A percentile compares a stretch with the other conserved stretches of the same genome.
phyloP scores from a whole-genome alignment of 768 basidiomycete species.

The Cystobasidium ongulense region DNA sequence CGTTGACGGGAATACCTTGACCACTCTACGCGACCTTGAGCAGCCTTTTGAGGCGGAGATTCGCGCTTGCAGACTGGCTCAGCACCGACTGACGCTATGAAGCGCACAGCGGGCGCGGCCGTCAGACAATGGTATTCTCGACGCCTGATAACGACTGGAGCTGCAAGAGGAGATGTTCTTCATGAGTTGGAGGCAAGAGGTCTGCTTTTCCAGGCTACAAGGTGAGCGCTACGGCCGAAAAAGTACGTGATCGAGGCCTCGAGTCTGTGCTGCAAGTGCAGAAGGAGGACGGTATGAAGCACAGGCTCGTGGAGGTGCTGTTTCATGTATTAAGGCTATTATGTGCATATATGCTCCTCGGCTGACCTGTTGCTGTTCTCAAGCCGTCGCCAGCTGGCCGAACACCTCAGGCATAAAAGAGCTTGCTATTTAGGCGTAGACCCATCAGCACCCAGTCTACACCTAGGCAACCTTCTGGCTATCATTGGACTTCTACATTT shows the following conservation, averaged over 20 bases:
- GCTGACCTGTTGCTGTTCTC: background rate
- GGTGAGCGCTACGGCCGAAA: slow-evolving; percentile 5
- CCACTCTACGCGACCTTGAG: background rate
- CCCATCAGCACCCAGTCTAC: slow-evolving; percentile 79
- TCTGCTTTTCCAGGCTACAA: slow-evolving; percentile 3
- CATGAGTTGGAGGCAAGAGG: slow-evolving; percentile 15
- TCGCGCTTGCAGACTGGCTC: background rate
- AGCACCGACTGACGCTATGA: background rate
- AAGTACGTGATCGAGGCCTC: background rate
- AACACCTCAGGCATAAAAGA: slow-evolving; percentile 37
- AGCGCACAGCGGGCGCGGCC: background rate
- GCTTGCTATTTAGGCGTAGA: slow-evolving; percentile 82
- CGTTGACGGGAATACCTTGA: no score
- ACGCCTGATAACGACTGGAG: background rate
- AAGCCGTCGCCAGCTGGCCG: background rate
- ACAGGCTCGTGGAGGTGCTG: background rate
- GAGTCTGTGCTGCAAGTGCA: background rate
- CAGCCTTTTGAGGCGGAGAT: background rate
- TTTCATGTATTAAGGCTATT: background rate
- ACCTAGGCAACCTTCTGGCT: slow-evolving; percentile 88
- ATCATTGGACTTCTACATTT: slow-evolving; percentile 81
- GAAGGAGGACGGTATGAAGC: background rate
- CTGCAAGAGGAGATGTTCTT: background rate
- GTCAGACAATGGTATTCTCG: background rate
- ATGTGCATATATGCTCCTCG: background rate